phyloP scores from a whole-genome alignment of 73 alveolate genomes.

The Tetrahymena malaccensis region DNA sequence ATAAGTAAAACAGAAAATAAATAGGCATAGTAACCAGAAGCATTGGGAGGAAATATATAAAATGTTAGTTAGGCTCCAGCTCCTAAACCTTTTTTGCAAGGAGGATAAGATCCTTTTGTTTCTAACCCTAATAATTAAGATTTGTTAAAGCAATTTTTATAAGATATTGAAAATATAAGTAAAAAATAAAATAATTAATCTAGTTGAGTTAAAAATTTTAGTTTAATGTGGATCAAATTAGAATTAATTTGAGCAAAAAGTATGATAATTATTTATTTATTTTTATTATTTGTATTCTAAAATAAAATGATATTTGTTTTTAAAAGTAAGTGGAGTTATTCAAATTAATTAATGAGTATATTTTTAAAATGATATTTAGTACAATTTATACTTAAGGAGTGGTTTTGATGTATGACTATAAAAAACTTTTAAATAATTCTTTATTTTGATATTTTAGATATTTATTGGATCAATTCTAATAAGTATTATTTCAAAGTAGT shows the following conservation, averaged over 20 bases:
- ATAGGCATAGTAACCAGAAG: background rate
- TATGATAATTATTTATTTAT: no score
- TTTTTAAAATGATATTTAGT: no score
- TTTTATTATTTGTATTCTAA: no score
- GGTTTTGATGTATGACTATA: no score
- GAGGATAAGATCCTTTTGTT: background rate
- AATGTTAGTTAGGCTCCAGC: background rate
- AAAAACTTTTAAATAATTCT: no score
- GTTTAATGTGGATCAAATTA: background rate
- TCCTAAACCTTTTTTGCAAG: background rate
- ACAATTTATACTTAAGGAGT: no score
- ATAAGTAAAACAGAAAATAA: background rate
- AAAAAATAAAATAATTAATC: background rate
- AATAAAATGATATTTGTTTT: no score
- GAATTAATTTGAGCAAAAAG: background rate
- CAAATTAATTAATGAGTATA: no score
- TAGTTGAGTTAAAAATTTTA: background rate
- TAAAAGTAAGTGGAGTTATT: no score
- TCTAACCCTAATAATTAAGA: background rate
- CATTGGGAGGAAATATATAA: background rate
- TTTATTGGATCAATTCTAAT: no score
- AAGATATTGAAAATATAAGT: background rate
- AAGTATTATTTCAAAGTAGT: no score
- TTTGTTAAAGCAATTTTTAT: background rate
- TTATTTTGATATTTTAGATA: no score